phyloP scores from a whole-genome alignment of 495 filamentous ascomycete genomes.

The Pyronema domesticum region DNA sequence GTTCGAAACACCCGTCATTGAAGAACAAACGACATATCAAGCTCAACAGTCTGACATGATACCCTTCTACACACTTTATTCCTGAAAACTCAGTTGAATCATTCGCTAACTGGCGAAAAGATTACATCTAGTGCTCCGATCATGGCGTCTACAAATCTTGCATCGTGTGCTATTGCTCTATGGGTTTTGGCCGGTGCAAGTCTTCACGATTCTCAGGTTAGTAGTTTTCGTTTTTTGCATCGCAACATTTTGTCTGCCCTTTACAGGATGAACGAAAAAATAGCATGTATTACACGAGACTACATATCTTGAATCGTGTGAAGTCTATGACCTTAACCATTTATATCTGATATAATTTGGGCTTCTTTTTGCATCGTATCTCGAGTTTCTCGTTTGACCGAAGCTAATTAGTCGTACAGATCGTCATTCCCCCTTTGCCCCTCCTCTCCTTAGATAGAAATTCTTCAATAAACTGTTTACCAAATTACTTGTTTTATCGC shows the following conservation, averaged over 20 bases:
- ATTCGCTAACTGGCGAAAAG: neutral
- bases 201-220: neutral
- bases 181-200: neutral
- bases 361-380: neutral
- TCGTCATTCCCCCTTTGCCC: too few species aligned
- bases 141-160: neutral
- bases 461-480: too few species aligned
- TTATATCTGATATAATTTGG: slow-evolving; percentile 6
- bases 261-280: neutral
- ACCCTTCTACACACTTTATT: neutral
- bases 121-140: too few species aligned
- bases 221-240: neutral
- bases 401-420: too few species aligned
- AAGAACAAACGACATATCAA: slow-evolving; percentile 7
- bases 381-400: too few species aligned
- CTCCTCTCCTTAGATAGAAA: too few species aligned
- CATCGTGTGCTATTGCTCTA: neutral
- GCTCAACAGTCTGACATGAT: slow-evolving; percentile 6
- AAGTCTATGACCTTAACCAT: slow-evolving; percentile 3
- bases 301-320: slow-evolving; percentile 5
- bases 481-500: too few species aligned
- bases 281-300: slow-evolving; percentile 11
- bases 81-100: neutral
- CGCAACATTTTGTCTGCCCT: neutral
- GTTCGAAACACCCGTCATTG: neutral